Conservation (phyloP, 164 flowering plant genomes). For the grape (Vitis vinifera) region ASM3070453v1 NC_081811.1:4548001-4548500, state of each 20-base stretch:
- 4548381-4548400: slow-evolving; percentile 94
- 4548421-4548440: slow-evolving; percentile 42
- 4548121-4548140: slow-evolving; percentile 66
- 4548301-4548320: slow-evolving; percentile 73
- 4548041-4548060: slow-evolving; percentile 56
- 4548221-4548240: slow-evolving; percentile 39
- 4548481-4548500: slow-evolving; percentile 68
- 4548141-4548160: slow-evolving; percentile 40
- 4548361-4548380: slow-evolving; percentile 89
- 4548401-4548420: slow-evolving; percentile 66
- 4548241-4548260: slow-evolving; percentile 9
- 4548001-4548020: slow-evolving; percentile 64
- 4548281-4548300: slow-evolving; percentile 20
- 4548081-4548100: slow-evolving; percentile 62
- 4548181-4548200: slow-evolving; percentile 31
- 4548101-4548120: slow-evolving; percentile 61
- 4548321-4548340: slow-evolving; percentile 61
- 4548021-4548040: slow-evolving; percentile 61
- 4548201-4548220: slow-evolving; percentile 39
- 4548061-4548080: slow-evolving; percentile 41
- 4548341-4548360: slow-evolving; percentile 78
- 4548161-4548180: slow-evolving; percentile 46
- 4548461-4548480: slow-evolving; percentile 86
- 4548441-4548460: slow-evolving; percentile 62
- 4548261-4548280: slow-evolving; percentile 11